These are phyloP conservation scores for Hygrocybe punicea DNA, from an alignment of 768 basidiomycete species.

Conservation along the genomic window DNA sequence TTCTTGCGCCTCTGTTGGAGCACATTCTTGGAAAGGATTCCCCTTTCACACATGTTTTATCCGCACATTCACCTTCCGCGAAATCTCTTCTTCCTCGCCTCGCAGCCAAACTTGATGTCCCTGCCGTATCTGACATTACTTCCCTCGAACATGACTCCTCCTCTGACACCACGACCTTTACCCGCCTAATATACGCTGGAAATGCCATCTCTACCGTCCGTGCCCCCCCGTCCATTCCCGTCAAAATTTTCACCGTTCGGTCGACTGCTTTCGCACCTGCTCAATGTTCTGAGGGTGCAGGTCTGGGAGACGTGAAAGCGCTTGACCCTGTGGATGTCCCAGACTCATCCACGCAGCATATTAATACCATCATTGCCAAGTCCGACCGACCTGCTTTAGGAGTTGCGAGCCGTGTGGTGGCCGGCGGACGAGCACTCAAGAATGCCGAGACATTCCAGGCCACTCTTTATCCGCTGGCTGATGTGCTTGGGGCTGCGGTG, in stretches of 20 bases:
- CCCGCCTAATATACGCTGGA: slow-evolving; percentile 95
- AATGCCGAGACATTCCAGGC: slow-evolving; percentile 88
- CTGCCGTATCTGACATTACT: slow-evolving; percentile 88
- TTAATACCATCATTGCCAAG: slow-evolving; percentile 75
- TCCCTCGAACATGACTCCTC: slow-evolving; percentile 70
- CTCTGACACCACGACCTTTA: slow-evolving; percentile 77
- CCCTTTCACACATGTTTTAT: slow-evolving; percentile 86
- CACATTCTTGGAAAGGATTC: slow-evolving; percentile 55
- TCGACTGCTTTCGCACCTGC: slow-evolving; percentile 84
- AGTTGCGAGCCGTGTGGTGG: slow-evolving; percentile 82
- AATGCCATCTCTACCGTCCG: slow-evolving; percentile 94
- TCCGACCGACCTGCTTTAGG: slow-evolving; percentile 93
- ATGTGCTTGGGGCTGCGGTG: slow-evolving; percentile 89
- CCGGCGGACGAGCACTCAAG: slow-evolving; percentile 93
- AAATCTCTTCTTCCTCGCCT: slow-evolving; percentile 93
- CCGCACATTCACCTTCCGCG: slow-evolving; percentile 86
- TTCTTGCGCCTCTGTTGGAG: slow-evolving; percentile 78
- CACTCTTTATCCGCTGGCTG: slow-evolving; percentile 87
- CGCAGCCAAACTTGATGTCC: slow-evolving; percentile 83
- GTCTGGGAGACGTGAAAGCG: slow-evolving; percentile 55
- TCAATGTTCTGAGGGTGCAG: slow-evolving; percentile 43
- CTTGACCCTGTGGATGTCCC: slow-evolving; percentile 62
- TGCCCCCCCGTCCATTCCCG: slow-evolving; percentile 65
- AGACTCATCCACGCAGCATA: slow-evolving; percentile 57
- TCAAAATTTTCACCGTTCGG: slow-evolving; percentile 95